Conservation (phyloP, 352 stramenopile species). For the Globisporangium nodosum region DNA sequence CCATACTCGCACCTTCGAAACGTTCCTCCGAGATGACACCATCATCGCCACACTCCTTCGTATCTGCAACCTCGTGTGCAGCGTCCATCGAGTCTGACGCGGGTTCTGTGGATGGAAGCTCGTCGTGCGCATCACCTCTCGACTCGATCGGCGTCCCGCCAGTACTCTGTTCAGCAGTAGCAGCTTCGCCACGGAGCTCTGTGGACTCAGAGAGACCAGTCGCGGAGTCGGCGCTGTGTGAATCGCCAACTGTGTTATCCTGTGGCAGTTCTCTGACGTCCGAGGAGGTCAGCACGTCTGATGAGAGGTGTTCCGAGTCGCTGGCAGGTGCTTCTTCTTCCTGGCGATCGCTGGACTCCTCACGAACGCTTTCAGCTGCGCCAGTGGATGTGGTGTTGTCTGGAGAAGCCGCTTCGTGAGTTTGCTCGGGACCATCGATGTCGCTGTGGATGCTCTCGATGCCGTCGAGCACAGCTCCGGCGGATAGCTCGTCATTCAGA, state of each 20-base stretch:
- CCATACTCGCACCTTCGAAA: not conserved
- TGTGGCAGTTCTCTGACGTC: not conserved
- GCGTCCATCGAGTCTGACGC: not conserved
- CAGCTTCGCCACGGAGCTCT: not conserved
- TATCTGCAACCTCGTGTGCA: not conserved
- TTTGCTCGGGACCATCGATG: not conserved
- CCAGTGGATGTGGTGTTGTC: not conserved
- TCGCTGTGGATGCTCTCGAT: not conserved
- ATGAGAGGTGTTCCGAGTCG: not conserved
- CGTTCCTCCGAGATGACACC: not conserved
- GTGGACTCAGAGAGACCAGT: not conserved
- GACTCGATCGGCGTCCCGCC: too few relatives aligned
- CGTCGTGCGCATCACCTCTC: not conserved
- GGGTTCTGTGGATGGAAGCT: not conserved
- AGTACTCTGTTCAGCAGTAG: not conserved
- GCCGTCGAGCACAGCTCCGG: too few relatives aligned
- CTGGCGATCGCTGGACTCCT: not conserved
- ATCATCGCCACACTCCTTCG: not conserved
- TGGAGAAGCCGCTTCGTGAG: not conserved
- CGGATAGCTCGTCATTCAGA: too few relatives aligned
- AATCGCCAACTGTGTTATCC: too few relatives aligned
- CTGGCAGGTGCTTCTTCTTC: not conserved
- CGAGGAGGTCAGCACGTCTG: not conserved
- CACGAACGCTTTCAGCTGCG: not conserved
- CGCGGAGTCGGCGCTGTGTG: not conserved